Percentiles rank a stretch among this genome's conserved stretches.
Evolutionary conservation across 768 basidiomycete genomes (phyloP).

Genomic region (Hygrocybe punicea): DNA sequence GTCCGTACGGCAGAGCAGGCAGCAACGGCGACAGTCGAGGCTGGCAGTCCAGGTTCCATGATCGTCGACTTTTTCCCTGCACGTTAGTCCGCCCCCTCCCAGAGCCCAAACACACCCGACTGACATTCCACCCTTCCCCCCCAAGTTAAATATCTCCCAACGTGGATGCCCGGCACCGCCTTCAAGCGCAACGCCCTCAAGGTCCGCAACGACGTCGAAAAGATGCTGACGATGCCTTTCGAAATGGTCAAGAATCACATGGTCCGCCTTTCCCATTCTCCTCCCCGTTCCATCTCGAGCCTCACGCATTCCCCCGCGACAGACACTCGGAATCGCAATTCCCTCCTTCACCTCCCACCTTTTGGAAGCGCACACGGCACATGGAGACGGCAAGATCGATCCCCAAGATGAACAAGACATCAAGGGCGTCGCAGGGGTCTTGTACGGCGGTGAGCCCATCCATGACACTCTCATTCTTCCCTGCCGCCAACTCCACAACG

Average conservation of each 20-base stretch:
- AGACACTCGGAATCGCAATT: slow-evolving; percentile 43
- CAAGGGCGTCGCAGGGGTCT: slow-evolving; percentile 53
- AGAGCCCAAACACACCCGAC: background rate
- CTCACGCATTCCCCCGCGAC: slow-evolving; percentile 5
- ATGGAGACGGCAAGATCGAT: slow-evolving; percentile 31
- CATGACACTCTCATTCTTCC: background rate
- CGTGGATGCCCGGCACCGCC: slow-evolving; percentile 47
- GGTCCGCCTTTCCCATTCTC: slow-evolving; percentile 30
- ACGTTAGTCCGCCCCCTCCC: no score
- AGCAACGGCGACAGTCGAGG: slow-evolving; percentile 43
- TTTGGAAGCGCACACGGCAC: slow-evolving; percentile 38
- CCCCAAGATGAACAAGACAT: slow-evolving; percentile 51
- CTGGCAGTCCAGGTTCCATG: slow-evolving; percentile 45
- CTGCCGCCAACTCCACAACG: background rate
- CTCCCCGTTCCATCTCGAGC: no score
- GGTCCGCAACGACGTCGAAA: slow-evolving; percentile 43
- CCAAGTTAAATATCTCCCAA: slow-evolving; percentile 42
- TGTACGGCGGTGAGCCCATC: slow-evolving; percentile 43
- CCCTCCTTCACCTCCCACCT: slow-evolving; percentile 47
- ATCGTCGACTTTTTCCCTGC: slow-evolving; percentile 50
- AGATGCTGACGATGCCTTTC: slow-evolving; percentile 50
- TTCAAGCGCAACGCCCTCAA: slow-evolving; percentile 46
- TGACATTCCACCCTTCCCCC: background rate
- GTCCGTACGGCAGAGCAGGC: slow-evolving; percentile 45
- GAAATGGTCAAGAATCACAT: slow-evolving; percentile 48